Evolutionary conservation across 306 rosid species (phyloP), one percentile per base, ranked within the genome.

Genomic region (Lablab purpureus): DNA sequence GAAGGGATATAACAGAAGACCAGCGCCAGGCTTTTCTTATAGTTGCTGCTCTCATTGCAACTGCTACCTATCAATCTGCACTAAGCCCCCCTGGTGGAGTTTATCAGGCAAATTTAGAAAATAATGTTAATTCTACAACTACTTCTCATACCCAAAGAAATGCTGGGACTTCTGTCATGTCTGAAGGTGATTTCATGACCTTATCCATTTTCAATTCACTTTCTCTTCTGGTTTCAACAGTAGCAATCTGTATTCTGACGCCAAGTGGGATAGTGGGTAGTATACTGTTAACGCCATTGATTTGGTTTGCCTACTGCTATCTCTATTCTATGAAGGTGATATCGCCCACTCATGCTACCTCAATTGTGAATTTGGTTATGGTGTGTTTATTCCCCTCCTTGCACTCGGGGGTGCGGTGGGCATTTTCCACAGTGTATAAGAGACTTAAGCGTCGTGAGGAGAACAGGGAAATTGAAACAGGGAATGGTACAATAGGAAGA

Each of bases 231-330:
- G 10, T 75, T 13, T 81, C 85, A 47, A 59, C 28, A 1, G 2
- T 34, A 3, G 36, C 32, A 12, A 81, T 81, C 11, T 47, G n/a
- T 59, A 46, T 81, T 68, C 21, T 81, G 69, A 75, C 80, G 0
- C 81, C 81, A 4, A 37, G 49, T 49, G 77, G 85, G 10, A 18
- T 6, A 68, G 7, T 81, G 1, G 64, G 81, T 0, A 5, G 2
- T 1, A 1, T 75, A 13, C 10, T 75, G 2, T 8, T 7, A 0
- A 0, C 10, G 0, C 77, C 73, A 47, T 11, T 75, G 4, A 68
- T 46, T 47, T 68, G 25, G 54, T 60, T 81, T 59, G 21, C 40
- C 1, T 46, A 4, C 43, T 46, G 77, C 17, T 81, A 58, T 49
- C 7, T 68, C 30, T 59, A 59, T n/a, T 59, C 80, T 34, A 13